Evolutionary conservation across 2,329 filamentous ascomycete genomes (phyloP).

Genomic region (Aspergillus neoniger): DNA sequence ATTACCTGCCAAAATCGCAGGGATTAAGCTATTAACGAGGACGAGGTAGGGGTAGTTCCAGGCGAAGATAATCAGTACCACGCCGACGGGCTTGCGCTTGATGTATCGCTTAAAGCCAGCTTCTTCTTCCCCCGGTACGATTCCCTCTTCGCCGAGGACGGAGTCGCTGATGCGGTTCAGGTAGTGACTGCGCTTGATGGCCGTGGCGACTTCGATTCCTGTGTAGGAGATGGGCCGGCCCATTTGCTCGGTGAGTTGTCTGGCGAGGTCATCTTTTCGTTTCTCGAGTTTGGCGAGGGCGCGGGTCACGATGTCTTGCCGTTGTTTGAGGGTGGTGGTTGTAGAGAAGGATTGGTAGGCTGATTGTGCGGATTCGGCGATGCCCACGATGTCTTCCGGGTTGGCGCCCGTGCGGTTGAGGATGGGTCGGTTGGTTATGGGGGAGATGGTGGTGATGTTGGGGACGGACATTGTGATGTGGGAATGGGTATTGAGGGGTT

Average conservation of each 20-base stretch:
- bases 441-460: constrained; percentile 71
- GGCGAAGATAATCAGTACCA: constrained; percentile 81
- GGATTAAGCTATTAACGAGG: constrained; percentile 82
- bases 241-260: constrained; percentile 87
- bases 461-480: constrained; percentile 27
- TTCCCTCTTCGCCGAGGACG: constrained; percentile 65
- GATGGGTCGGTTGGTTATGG: constrained; percentile 80
- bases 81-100: constrained; percentile 80
- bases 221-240: constrained; percentile 84
- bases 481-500: background rate
- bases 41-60: constrained; percentile 97
- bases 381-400: constrained; percentile 23
- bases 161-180: constrained; percentile 78
- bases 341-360: constrained; percentile 62
- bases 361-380: constrained; percentile 28
- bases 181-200: constrained; percentile 78
- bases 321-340: constrained; percentile 68
- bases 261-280: constrained; percentile 74
- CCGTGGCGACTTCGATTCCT: constrained; percentile 77
- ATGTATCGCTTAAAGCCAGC: constrained; percentile 86
- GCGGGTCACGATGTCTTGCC: constrained; percentile 76
- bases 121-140: constrained; percentile 61
- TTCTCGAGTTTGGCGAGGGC: constrained; percentile 69
- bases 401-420: constrained; percentile 71
- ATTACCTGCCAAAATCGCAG: constrained; percentile 82